These are phyloP conservation scores for Syzygium grande DNA, from an alignment of 345 rosid genomes.

Conservation along the genomic window DNA sequence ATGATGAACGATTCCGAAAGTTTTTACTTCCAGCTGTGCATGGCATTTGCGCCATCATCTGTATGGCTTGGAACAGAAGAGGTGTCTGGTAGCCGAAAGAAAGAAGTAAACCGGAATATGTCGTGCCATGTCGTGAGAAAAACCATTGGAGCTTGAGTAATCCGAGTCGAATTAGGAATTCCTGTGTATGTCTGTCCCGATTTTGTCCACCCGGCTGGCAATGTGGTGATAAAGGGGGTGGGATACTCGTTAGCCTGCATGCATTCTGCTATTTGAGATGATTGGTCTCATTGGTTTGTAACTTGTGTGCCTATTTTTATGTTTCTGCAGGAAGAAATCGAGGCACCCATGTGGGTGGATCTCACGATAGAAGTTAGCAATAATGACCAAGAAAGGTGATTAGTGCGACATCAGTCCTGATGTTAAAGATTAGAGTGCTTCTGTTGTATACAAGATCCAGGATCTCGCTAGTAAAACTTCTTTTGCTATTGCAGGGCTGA, in stretches of 20 bases:
- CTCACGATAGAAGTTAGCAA: constrained; percentile 14
- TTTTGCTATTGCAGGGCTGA: constrained; percentile 33
- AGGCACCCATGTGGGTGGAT: constrained; percentile 41
- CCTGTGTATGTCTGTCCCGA: background rate
- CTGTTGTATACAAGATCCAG: background rate
- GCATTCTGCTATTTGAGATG: background rate
- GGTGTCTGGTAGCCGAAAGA: background rate
- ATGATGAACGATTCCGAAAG: background rate
- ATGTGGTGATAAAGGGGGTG: background rate
- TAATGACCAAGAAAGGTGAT: constrained; percentile 19
- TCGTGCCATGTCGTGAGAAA: background rate
- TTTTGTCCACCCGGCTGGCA: background rate
- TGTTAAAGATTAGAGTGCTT: background rate
- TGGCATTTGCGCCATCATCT: background rate
- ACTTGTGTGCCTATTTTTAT: background rate
- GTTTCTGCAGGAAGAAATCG: constrained; percentile 26
- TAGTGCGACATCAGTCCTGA: background rate
- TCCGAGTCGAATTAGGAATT: background rate
- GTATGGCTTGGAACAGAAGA: background rate
- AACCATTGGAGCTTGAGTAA: background rate
- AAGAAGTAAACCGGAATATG: background rate
- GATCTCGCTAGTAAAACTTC: background rate
- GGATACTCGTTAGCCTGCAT: background rate
- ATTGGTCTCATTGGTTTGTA: background rate
- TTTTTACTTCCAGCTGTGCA: background rate